Conservation (phyloP, 1,284 basidiomycete species). For the Neotropicomus parvogracilis region DNA sequence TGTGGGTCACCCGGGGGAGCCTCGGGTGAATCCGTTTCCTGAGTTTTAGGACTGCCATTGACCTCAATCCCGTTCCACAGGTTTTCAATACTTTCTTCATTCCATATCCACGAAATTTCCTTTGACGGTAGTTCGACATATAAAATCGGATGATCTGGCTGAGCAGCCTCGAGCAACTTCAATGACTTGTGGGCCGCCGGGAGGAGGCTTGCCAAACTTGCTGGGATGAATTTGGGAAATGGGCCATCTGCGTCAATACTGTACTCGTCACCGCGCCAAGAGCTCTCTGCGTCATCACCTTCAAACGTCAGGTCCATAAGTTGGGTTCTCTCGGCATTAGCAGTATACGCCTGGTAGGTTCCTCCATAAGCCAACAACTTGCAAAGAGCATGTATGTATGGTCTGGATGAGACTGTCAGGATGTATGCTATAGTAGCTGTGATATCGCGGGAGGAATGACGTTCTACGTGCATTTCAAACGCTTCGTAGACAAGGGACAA, state of each 20-base stretch:
- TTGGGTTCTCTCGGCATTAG: conserved; percentile 17
- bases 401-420: conserved; percentile 54
- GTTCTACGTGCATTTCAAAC: conserved; percentile 49
- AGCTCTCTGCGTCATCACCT: conserved; percentile 36
- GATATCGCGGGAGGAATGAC: conserved; percentile 43
- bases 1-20: background rate
- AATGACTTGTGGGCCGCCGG: conserved; percentile 65
- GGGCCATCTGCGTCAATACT: conserved; percentile 35
- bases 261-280: conserved; percentile 38
- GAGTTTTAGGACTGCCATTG: background rate
- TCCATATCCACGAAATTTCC: conserved; percentile 67
- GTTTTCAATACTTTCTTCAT: conserved; percentile 44
- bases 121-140: conserved; percentile 25
- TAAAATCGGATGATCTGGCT: conserved; percentile 57
- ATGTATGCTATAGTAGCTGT: conserved; percentile 59
- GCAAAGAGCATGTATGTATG: conserved; percentile 56
- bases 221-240: conserved; percentile 61
- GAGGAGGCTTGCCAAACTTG: conserved; percentile 46
- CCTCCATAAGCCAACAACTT: conserved; percentile 54
- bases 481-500: conserved; percentile 55
- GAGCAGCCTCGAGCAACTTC: conserved; percentile 55
- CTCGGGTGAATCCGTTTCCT: background rate
- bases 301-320: conserved; percentile 31
- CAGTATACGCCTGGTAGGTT: conserved; percentile 27
- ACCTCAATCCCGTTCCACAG: conserved; percentile 34